Conservation (phyloP, 2,329 filamentous ascomycete genomes). For the Myrmaecium sp. region DNA sequence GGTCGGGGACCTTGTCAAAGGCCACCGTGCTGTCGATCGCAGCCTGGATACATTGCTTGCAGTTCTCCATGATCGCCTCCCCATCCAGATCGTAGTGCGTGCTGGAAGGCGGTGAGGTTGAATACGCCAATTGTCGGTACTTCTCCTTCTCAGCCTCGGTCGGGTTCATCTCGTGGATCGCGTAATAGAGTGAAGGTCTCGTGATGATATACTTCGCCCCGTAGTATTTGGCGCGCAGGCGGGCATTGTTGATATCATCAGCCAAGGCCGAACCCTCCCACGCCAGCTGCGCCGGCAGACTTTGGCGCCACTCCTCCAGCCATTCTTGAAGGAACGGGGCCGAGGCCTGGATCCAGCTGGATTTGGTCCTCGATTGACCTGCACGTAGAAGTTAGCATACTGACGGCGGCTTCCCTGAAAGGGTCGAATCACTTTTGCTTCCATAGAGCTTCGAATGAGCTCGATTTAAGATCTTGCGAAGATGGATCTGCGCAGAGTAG, state of each 20-base stretch:
- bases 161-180: conserved; percentile 33
- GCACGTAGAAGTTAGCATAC: too few species aligned
- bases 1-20: conserved; percentile 47
- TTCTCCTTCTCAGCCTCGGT: conserved; percentile 11
- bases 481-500: conserved; percentile 44
- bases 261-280: conserved; percentile 37
- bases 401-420: too few species aligned
- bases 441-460: conserved; percentile 39
- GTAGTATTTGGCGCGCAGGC: conserved; percentile 86
- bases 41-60: conserved; percentile 29
- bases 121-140: conserved; percentile 3
- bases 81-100: conserved; percentile 2
- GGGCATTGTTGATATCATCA: conserved; percentile 59
- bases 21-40: conserved; percentile 73
- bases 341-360: too few species aligned
- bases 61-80: conserved; percentile 8
- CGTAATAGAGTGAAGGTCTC: conserved; percentile 53
- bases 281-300: conserved; percentile 13
- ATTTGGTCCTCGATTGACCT: too few species aligned
- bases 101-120: conserved; percentile 1
- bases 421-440: conserved; percentile 20
- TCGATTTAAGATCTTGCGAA: conserved; percentile 39
- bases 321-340: too few species aligned
- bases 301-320: too few species aligned
- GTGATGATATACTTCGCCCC: conserved; percentile 82